Evolutionary conservation across 225 moss, liverwort and hornwort genomes (phyloP).

Genomic region (Takakia lepidozioides): DNA sequence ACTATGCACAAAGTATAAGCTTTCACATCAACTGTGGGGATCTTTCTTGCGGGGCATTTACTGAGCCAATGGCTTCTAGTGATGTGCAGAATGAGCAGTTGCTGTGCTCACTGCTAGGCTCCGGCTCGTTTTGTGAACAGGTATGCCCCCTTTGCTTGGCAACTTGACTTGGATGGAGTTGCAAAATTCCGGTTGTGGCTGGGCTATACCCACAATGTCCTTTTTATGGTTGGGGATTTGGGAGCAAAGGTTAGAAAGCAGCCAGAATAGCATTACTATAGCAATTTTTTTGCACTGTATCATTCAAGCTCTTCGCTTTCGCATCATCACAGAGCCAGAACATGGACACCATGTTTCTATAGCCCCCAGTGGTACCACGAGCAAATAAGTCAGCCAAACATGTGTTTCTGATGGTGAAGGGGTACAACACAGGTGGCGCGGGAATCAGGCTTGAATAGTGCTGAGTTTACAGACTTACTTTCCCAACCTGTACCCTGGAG

Average conservation of each 20-base stretch:
- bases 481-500: constrained; percentile 98
- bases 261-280: too few species aligned
- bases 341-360: neutral
- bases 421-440: constrained; percentile 60
- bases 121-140: constrained; percentile 65
- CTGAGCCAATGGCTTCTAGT: too few species aligned
- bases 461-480: constrained; percentile 65
- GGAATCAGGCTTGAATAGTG: constrained; percentile 50
- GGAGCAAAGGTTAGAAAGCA: too few species aligned
- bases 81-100: constrained; percentile 58
- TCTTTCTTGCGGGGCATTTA: too few species aligned
- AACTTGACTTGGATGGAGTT: neutral
- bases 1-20: too few species aligned
- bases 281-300: neutral
- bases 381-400: neutral
- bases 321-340: too few species aligned
- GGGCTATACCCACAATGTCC: too few species aligned
- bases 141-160: constrained; percentile 14
- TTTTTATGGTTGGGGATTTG: neutral
- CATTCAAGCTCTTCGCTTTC: neutral
- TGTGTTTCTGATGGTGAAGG: neutral
- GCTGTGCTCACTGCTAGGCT: constrained; percentile 52
- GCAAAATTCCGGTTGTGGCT: too few species aligned
- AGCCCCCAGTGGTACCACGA: too few species aligned
- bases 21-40: too few species aligned